These are phyloP conservation scores for Kodamaea sp. DNA, from an alignment of 1,139 yeast genomes.

Conservation along the genomic window DNA sequence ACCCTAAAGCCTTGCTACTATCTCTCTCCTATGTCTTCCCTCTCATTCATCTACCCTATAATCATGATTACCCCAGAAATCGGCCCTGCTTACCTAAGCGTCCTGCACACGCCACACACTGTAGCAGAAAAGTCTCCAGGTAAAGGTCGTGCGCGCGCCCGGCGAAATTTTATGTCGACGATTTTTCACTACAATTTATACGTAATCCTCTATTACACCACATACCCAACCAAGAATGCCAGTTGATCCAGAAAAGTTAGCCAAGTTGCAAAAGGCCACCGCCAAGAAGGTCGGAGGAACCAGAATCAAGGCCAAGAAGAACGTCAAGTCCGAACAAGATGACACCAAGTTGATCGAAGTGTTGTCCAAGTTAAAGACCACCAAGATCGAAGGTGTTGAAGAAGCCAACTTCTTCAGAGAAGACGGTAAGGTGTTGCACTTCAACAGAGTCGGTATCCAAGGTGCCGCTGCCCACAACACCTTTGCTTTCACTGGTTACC, in stretches of 20 bases:
- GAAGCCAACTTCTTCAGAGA: slow-evolving; percentile 98
- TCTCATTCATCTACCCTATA: no score
- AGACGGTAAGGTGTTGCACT: slow-evolving; percentile 94
- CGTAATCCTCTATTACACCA: not conserved
- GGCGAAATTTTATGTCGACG: slow-evolving; percentile 20
- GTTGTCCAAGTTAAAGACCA: slow-evolving; percentile 86
- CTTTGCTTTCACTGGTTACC: slow-evolving; percentile 92
- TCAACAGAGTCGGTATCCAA: slow-evolving; percentile 94
- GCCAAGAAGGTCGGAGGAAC: slow-evolving; percentile 85
- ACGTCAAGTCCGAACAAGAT: slow-evolving; percentile 67
- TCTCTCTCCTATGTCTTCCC: no score
- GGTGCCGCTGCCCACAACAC: slow-evolving; percentile 91
- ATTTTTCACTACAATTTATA: slow-evolving; percentile 16
- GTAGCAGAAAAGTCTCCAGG: no score
- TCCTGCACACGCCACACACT: no score
- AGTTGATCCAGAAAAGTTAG: slow-evolving; percentile 85
- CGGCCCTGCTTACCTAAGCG: no score
- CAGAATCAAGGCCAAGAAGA: slow-evolving; percentile 81
- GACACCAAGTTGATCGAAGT: slow-evolving; percentile 91
- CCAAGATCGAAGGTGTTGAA: slow-evolving; percentile 84
- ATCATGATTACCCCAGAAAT: no score
- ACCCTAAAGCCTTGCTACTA: no score
- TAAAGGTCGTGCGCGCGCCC: slow-evolving; percentile 3
- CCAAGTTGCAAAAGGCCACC: slow-evolving; percentile 74
- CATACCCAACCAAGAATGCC: slow-evolving; percentile 51